These are phyloP conservation scores for Penicillium sp. DNA, from an alignment of 2,329 filamentous ascomycete genomes.

Conservation along the genomic window DNA sequence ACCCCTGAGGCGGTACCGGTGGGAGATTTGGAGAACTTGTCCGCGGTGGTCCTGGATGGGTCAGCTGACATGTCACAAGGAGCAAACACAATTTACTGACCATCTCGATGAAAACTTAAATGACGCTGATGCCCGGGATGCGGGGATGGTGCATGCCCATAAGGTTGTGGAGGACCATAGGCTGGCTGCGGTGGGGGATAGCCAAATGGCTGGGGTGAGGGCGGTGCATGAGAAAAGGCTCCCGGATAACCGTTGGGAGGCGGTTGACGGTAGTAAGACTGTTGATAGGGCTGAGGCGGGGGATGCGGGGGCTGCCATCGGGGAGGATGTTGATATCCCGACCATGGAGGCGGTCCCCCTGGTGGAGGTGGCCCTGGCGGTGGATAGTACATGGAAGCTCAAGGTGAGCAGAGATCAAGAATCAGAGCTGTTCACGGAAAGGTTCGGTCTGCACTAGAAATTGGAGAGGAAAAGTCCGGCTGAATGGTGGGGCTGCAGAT, in stretches of 20 bases:
- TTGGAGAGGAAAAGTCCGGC: no score
- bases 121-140: slow-evolving; percentile 11
- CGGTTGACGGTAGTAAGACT: slow-evolving; percentile 11
- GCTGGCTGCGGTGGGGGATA: slow-evolving; percentile 6
- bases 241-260: slow-evolving; percentile 2
- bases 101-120: slow-evolving; percentile 11
- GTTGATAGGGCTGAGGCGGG: slow-evolving; percentile 18
- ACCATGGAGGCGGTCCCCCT: slow-evolving; percentile 13
- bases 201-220: not conserved
- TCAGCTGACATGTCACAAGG: slow-evolving; percentile 4
- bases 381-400: slow-evolving; percentile 14
- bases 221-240: not conserved
- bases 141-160: slow-evolving; percentile 5
- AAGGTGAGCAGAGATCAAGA: not conserved
- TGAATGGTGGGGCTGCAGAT: no score
- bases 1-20: slow-evolving; percentile 58
- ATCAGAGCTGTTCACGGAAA: no score
- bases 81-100: slow-evolving; percentile 2
- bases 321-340: slow-evolving; percentile 14
- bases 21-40: slow-evolving; percentile 51
- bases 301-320: slow-evolving; percentile 13
- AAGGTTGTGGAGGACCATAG: slow-evolving; percentile 9
- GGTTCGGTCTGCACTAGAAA: no score
- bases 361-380: slow-evolving; percentile 14
- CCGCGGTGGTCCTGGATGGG: slow-evolving; percentile 47